Conservation (phyloP, 2,329 filamentous ascomycete species). For the Samsoniella hepiali region DNA sequence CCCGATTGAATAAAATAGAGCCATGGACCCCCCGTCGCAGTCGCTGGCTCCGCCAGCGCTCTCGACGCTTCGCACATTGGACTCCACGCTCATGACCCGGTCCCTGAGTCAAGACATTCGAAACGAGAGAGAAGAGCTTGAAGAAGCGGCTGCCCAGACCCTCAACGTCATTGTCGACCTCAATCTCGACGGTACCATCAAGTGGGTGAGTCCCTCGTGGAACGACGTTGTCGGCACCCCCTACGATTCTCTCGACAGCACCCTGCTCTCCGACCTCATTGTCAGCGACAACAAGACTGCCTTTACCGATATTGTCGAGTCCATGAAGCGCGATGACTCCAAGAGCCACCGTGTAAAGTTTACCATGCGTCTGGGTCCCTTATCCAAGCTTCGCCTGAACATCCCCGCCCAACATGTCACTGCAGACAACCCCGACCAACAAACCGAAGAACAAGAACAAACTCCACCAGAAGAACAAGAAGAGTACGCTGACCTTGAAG, state of each 20-base stretch:
- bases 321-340: slow-evolving; percentile 89
- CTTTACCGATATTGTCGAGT: slow-evolving; percentile 80
- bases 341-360: slow-evolving; percentile 89
- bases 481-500: slow-evolving; percentile 74
- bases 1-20: slow-evolving; percentile 20
- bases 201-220: slow-evolving; percentile 98
- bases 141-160: slow-evolving; percentile 93
- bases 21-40: slow-evolving; percentile 43
- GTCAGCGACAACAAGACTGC: slow-evolving; percentile 72
- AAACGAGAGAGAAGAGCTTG: slow-evolving; percentile 88
- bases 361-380: slow-evolving; percentile 64
- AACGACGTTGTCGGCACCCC: slow-evolving; percentile 83
- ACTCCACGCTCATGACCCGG: slow-evolving; percentile 54
- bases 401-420: slow-evolving; percentile 39
- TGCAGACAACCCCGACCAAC: slow-evolving; percentile 34
- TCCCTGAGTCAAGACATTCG: slow-evolving; percentile 85
- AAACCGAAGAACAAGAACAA: slow-evolving; percentile 37
- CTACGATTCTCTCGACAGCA: slow-evolving; percentile 69
- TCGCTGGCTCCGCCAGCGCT: slow-evolving; percentile 52
- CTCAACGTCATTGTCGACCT: slow-evolving; percentile 95
- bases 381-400: slow-evolving; percentile 59
- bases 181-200: slow-evolving; percentile 82
- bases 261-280: slow-evolving; percentile 75
- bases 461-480: slow-evolving; percentile 13
- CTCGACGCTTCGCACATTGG: slow-evolving; percentile 48